These are phyloP conservation scores for Luvunga scandens DNA, from an alignment of 345 rosid genomes.

Conservation along the genomic window DNA sequence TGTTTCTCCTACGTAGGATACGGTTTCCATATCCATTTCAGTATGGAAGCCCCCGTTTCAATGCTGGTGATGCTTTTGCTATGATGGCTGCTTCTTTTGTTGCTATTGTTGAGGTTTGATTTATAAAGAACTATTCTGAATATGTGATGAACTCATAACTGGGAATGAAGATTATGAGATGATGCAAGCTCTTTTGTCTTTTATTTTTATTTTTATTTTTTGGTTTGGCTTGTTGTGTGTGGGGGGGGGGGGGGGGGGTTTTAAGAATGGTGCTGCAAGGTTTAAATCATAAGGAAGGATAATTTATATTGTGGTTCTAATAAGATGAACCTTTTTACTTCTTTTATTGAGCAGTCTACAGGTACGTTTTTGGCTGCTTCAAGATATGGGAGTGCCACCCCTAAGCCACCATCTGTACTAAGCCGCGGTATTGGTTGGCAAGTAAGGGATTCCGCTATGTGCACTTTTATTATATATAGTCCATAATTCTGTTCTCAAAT, in stretches of 20 bases:
- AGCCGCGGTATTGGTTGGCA: slow-evolving; percentile 90
- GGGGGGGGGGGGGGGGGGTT: background rate
- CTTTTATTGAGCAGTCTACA: slow-evolving; percentile 53
- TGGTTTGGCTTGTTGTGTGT: background rate
- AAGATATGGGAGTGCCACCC: slow-evolving; percentile 83
- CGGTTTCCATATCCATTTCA: slow-evolving; percentile 81
- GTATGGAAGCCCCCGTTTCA: slow-evolving; percentile 75
- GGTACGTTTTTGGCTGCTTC: slow-evolving; percentile 74
- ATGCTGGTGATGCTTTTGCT: slow-evolving; percentile 60
- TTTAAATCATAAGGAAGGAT: background rate
- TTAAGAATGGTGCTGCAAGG: background rate
- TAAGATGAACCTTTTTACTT: background rate
- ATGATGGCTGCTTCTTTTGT: slow-evolving; percentile 78
- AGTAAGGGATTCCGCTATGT: slow-evolving; percentile 28
- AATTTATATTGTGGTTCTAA: background rate
- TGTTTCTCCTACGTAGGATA: slow-evolving; percentile 47
- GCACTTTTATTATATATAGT: background rate
- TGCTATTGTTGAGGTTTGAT: slow-evolving; percentile 66
- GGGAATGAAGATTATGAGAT: background rate
- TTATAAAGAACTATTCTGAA: background rate
- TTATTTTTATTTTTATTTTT: too few relatives aligned
- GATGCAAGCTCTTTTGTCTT: background rate
- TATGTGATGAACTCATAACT: background rate
- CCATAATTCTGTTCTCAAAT: background rate
- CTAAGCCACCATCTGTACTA: slow-evolving; percentile 68